phyloP scores from a whole-genome alignment of 371 early-diverging fungal genomes.

The Actinomortierella wolfii region DNA sequence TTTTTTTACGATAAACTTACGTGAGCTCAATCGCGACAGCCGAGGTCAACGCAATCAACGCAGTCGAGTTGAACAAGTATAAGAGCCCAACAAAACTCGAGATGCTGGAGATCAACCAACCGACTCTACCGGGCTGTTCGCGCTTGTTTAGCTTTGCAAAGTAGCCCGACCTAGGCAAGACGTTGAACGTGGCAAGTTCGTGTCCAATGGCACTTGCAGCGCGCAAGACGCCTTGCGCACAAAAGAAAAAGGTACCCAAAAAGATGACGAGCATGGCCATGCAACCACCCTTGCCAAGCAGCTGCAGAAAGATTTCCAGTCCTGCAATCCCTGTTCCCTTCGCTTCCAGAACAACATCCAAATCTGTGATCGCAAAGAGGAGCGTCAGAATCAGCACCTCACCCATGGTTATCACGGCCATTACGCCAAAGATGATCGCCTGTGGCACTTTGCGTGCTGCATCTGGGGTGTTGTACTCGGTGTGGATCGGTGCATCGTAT shows the following conservation, averaged over 20 bases:
- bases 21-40: slow-evolving; percentile 30
- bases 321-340: slow-evolving; percentile 13
- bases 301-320: slow-evolving; percentile 22
- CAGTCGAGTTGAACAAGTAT: slow-evolving; percentile 17
- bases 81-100: slow-evolving; percentile 22
- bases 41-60: slow-evolving; percentile 23
- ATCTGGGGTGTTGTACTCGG: slow-evolving; percentile 14
- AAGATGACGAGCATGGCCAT: slow-evolving; percentile 17
- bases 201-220: slow-evolving; percentile 25
- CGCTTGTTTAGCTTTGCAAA: slow-evolving; percentile 6
- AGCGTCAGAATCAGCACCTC: slow-evolving; percentile 16
- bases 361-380: slow-evolving; percentile 19
- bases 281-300: slow-evolving; percentile 15
- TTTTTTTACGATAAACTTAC: no score
- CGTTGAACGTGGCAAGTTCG: slow-evolving; percentile 20
- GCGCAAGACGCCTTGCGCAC: slow-evolving; percentile 23
- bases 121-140: slow-evolving; percentile 26
- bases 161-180: slow-evolving; percentile 23
- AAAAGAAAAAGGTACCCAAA: slow-evolving; percentile 31
- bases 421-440: slow-evolving; percentile 17
- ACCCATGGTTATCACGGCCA: slow-evolving; percentile 20
- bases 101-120: slow-evolving; percentile 16
- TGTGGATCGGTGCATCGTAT: slow-evolving; percentile 37
- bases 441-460: slow-evolving; percentile 20
- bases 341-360: slow-evolving; percentile 16